A percentile compares a stretch with the other conserved stretches of the same genome.
Evolutionary conservation across 2,329 filamentous ascomycete species (phyloP).

Genomic region (Trichoderma koningii): DNA sequence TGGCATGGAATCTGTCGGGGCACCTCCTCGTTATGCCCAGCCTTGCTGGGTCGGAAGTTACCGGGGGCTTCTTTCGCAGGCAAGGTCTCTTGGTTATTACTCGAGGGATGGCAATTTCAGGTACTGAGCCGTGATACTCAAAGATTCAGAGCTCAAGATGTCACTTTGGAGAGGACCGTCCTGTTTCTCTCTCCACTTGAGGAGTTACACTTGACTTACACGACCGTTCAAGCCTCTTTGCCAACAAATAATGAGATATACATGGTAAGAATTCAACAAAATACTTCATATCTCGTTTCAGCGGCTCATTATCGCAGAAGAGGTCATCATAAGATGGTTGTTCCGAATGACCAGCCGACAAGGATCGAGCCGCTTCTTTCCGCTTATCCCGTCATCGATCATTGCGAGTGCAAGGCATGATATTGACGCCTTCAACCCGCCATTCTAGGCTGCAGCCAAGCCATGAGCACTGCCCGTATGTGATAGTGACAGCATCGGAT

Average conservation of each 20-base stretch:
- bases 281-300: too few species aligned
- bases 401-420: background rate
- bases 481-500: background rate
- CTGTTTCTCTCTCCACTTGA: too few species aligned
- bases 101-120: too few species aligned
- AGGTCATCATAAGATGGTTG: conserved; percentile 9
- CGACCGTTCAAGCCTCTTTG: too few species aligned
- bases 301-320: background rate
- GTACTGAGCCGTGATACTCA: too few species aligned
- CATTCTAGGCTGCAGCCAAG: background rate
- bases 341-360: background rate
- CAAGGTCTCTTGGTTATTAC: too few species aligned
- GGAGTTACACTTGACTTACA: too few species aligned
- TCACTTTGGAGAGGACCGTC: too few species aligned
- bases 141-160: too few species aligned
- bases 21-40: background rate
- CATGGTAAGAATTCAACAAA: too few species aligned
- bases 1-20: background rate
- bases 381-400: conserved; percentile 17
- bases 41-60: conserved; percentile 5
- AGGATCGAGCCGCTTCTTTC: background rate
- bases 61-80: background rate
- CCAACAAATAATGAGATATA: too few species aligned
- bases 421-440: background rate
- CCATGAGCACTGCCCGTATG: background rate